phyloP scores from a whole-genome alignment of 345 rosid genomes.

The Anacardium occidentale region DNA sequence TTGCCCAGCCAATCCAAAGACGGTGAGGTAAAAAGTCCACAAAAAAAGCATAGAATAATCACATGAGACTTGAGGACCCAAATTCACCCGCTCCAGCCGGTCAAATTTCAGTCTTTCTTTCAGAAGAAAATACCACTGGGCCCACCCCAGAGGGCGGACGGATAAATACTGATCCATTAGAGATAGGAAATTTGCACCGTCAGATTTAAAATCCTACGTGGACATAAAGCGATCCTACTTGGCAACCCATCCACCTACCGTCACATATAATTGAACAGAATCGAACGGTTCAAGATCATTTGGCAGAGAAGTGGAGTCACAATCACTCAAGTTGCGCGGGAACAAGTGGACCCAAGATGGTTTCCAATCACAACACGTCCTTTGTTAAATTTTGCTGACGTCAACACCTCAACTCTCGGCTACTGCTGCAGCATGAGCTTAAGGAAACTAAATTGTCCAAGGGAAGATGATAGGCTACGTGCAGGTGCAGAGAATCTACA shows the following conservation, averaged over 20 bases:
- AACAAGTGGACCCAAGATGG: slow-evolving; percentile 1
- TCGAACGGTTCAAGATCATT: slow-evolving; percentile 22
- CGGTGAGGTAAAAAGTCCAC: not conserved
- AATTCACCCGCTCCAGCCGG: slow-evolving; percentile 24
- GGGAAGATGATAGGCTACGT: not conserved
- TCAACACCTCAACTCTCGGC: not conserved
- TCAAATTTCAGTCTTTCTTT: slow-evolving; percentile 5
- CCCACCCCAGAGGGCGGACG: not conserved
- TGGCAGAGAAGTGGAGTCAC: slow-evolving; percentile 11
- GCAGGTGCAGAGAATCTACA: not conserved
- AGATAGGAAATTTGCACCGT: not conserved
- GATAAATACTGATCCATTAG: not conserved
- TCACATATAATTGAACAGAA: not conserved
- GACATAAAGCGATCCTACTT: slow-evolving; percentile 17
- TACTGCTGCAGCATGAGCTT: not conserved
- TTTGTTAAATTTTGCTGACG: slow-evolving; percentile 9
- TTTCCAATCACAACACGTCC: slow-evolving; percentile 4
- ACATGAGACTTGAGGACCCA: slow-evolving; percentile 16
- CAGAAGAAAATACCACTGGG: not conserved
- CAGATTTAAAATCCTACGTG: slow-evolving; percentile 35
- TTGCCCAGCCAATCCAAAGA: not conserved
- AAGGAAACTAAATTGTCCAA: no score
- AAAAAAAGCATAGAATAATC: slow-evolving; percentile 9
- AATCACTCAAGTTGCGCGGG: slow-evolving; percentile 4
- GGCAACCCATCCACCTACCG: slow-evolving; percentile 7